A percentile compares a stretch with the other conserved stretches of the same genome.
Conservation (phyloP, 768 basidiomycete species). For the Brasilioporus rufonigricans region DNA sequence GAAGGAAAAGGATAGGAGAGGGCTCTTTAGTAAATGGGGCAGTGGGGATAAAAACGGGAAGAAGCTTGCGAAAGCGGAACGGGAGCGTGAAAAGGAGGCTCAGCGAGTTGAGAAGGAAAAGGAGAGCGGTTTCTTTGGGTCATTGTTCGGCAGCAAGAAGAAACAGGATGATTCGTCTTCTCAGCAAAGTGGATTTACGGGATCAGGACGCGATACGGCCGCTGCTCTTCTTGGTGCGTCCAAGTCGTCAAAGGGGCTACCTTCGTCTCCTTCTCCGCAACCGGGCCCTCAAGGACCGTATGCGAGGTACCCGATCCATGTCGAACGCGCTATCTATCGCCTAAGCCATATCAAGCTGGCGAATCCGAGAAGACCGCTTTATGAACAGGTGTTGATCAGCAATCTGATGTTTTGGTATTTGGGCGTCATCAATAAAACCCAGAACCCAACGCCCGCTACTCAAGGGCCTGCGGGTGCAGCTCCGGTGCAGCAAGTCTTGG, state of each 20-base stretch:
- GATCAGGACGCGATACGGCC: slow-evolving; percentile 81
- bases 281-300: slow-evolving; percentile 41
- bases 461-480: slow-evolving; percentile 23
- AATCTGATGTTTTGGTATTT: slow-evolving; percentile 99
- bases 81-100: slow-evolving; percentile 48
- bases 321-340: slow-evolving; percentile 96
- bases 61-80: slow-evolving; percentile 45
- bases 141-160: slow-evolving; percentile 83
- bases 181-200: slow-evolving; percentile 31
- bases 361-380: slow-evolving; percentile 92
- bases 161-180: slow-evolving; percentile 73
- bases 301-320: slow-evolving; percentile 95
- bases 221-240: slow-evolving; percentile 82
- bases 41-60: slow-evolving; percentile 55
- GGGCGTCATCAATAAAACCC: slow-evolving; percentile 93
- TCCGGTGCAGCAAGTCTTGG: slow-evolving; percentile 31
- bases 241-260: slow-evolving; percentile 69
- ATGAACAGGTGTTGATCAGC: slow-evolving; percentile 93
- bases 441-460: slow-evolving; percentile 42
- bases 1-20: slow-evolving; percentile 75
- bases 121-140: slow-evolving; percentile 79
- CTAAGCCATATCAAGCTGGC: slow-evolving; percentile 98
- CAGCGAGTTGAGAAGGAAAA: slow-evolving; percentile 50
- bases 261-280: slow-evolving; percentile 59
- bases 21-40: slow-evolving; percentile 65